Evolutionary conservation across 805 yeast species (phyloP).

Genomic region (Martiniozyma abietophila): DNA sequence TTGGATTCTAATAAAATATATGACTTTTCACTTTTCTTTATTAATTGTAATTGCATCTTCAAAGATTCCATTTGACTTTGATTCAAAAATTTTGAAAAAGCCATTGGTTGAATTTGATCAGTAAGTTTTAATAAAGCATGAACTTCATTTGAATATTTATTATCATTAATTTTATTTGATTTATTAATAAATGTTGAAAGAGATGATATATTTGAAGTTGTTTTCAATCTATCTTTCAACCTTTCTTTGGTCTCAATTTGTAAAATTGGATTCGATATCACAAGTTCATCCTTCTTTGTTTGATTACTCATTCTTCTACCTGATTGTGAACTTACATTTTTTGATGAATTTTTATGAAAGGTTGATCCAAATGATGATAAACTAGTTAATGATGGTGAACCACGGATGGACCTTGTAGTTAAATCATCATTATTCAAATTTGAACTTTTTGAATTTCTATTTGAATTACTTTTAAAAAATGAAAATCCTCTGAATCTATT

Average conservation of each 20-base stretch:
- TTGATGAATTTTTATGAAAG: too few relatives aligned
- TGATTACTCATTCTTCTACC: not conserved
- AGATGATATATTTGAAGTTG: not conserved
- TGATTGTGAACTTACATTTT: too few relatives aligned
- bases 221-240: not conserved
- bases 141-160: not conserved
- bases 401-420: not conserved
- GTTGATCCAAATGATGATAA: not conserved
- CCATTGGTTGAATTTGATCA: not conserved
- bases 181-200: not conserved
- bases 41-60: not conserved
- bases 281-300: too few relatives aligned
- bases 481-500: conserved; percentile 1
- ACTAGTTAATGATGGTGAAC: not conserved
- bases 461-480: conserved; percentile 1
- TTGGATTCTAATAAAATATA: not conserved
- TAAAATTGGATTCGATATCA: conserved; percentile 1
- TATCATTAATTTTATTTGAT: too few relatives aligned
- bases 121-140: not conserved
- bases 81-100: not conserved
- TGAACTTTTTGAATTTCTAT: not conserved
- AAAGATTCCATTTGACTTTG: not conserved
- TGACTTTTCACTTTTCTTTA: not conserved
- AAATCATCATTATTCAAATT: not conserved
- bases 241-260: conserved; percentile 1